Conservation (phyloP, 2,329 filamentous ascomycete species). For the Talaromyces verruculosus region DNA sequence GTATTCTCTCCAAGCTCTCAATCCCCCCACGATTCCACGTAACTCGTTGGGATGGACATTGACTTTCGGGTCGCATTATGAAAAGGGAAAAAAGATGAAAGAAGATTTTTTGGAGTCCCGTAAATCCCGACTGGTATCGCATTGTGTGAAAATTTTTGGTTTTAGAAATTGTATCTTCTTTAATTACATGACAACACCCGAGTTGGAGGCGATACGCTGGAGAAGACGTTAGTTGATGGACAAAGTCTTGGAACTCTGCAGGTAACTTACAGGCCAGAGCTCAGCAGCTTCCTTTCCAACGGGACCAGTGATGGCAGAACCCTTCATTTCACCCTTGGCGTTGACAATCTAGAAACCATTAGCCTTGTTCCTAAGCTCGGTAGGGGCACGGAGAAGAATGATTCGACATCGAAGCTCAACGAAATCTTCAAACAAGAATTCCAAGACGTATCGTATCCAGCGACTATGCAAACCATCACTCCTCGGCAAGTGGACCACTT, state of each 20-base stretch:
- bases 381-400: background rate
- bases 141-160: constrained; percentile 20
- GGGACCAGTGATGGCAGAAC: constrained; percentile 96
- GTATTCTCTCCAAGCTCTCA: background rate
- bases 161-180: constrained; percentile 24
- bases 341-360: constrained; percentile 84
- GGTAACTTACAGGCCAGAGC: constrained; percentile 84
- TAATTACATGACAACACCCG: constrained; percentile 98
- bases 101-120: constrained; percentile 18
- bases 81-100: background rate
- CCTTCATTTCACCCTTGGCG: constrained; percentile 99
- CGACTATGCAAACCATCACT: no score
- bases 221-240: constrained; percentile 33
- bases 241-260: background rate
- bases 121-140: constrained; percentile 23
- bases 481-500: constrained; percentile 47
- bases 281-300: constrained; percentile 99
- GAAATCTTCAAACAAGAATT: no score
- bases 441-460: no score
- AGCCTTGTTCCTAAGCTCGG: background rate
- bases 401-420: background rate
- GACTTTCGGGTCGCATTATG: constrained; percentile 5
- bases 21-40: constrained; percentile 1
- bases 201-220: constrained; percentile 99
- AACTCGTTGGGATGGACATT: constrained; percentile 4